Evolutionary conservation across 257 asterid genomes (phyloP).

Genomic region (Rubia yunnanensis): DNA sequence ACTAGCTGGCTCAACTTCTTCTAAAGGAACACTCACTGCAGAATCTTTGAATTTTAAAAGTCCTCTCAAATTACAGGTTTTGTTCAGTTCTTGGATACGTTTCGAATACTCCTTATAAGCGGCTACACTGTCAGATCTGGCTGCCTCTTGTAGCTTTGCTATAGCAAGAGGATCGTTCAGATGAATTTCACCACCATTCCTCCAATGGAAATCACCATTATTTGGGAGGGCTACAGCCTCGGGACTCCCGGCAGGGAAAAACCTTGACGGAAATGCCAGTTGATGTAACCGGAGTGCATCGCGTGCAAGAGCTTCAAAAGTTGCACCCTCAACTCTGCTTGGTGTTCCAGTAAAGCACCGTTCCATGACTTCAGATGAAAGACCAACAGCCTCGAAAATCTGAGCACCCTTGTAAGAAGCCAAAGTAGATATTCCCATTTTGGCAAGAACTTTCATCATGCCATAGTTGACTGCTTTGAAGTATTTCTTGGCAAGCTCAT

Average conservation of each 20-base stretch:
- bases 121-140: slow-evolving; percentile 77
- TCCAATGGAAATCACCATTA: slow-evolving; percentile 99
- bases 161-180: slow-evolving; percentile 96
- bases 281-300: slow-evolving; percentile 87
- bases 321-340: slow-evolving; percentile 99
- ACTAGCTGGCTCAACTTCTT: slow-evolving; percentile 87
- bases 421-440: slow-evolving; percentile 98
- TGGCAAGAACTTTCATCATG: slow-evolving; percentile 98
- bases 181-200: slow-evolving; percentile 96
- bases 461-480: slow-evolving; percentile 88
- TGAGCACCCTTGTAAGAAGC: slow-evolving; percentile 99
- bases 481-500: slow-evolving; percentile 75
- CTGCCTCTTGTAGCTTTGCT: slow-evolving; percentile 92
- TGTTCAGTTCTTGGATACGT: slow-evolving; percentile 73
- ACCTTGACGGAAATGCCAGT: slow-evolving; percentile 85
- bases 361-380: slow-evolving; percentile 94
- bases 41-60: slow-evolving; percentile 81
- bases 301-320: slow-evolving; percentile 82
- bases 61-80: slow-evolving; percentile 90
- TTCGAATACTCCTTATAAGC: slow-evolving; percentile 93
- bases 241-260: slow-evolving; percentile 84
- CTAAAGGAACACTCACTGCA: slow-evolving; percentile 56
- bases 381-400: slow-evolving; percentile 99
- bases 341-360: slow-evolving; percentile 94
- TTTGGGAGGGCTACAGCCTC: slow-evolving; percentile 96